Evolutionary conservation across 1,139 yeast genomes (phyloP).

Genomic region (Suhomyces chickasaworum): DNA sequence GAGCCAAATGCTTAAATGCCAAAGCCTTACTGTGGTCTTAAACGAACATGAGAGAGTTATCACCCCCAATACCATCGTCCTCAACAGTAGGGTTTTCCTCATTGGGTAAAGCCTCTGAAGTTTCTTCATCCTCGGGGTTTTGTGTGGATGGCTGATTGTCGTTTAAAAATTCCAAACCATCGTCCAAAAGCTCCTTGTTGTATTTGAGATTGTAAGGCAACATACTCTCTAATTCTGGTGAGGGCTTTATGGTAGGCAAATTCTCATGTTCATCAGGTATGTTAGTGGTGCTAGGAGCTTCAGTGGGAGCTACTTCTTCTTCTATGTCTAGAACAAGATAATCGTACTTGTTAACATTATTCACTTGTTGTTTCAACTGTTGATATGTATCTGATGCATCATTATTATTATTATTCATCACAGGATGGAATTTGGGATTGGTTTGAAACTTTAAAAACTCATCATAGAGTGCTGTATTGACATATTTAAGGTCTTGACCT

Average conservation of each 20-base stretch:
- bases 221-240: conserved; percentile 23
- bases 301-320: conserved; percentile 18
- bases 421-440: conserved; percentile 36
- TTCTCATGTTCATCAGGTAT: conserved; percentile 12
- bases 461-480: conserved; percentile 34
- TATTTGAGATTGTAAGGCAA: conserved; percentile 40
- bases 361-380: conserved; percentile 27
- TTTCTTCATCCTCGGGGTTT: conserved; percentile 2
- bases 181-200: conserved; percentile 27
- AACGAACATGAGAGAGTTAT: conserved; percentile 19
- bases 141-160: neutral
- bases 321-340: conserved; percentile 30
- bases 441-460: conserved; percentile 33
- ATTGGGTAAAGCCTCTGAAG: conserved; percentile 6
- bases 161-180: conserved; percentile 24
- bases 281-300: conserved; percentile 2
- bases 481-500: conserved; percentile 44
- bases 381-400: conserved; percentile 23
- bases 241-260: conserved; percentile 22
- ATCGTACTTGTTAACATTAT: conserved; percentile 32
- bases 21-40: conserved; percentile 2
- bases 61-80: conserved; percentile 23
- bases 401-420: conserved; percentile 17
- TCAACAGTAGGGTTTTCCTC: conserved; percentile 8
- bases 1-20: too few relatives aligned